A percentile compares a stretch with the other conserved stretches of the same genome.
These are phyloP conservation scores for Pichia exigua DNA, from an alignment of 805 yeast species.

Conservation along the genomic window DNA sequence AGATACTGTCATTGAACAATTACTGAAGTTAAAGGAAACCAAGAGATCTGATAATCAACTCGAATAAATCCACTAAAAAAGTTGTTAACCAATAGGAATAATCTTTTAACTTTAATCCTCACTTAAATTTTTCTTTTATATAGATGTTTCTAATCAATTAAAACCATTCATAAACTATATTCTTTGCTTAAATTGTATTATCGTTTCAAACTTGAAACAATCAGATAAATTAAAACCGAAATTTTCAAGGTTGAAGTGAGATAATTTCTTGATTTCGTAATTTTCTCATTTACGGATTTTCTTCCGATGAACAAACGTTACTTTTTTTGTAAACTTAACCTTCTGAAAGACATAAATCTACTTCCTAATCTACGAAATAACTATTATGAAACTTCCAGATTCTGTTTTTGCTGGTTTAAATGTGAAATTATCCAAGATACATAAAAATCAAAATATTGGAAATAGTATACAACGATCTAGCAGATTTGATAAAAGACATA, in stretches of 20 bases:
- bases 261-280: too few species aligned
- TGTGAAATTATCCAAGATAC: not conserved
- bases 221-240: too few species aligned
- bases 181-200: not conserved
- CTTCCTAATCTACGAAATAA: not conserved
- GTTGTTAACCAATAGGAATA: too few species aligned
- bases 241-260: too few species aligned
- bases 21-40: slow-evolving; percentile 58
- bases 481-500: slow-evolving; percentile 1
- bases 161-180: not conserved
- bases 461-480: not conserved
- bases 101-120: not conserved
- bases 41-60: slow-evolving; percentile 66
- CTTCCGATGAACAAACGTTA: not conserved
- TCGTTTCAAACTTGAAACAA: too few species aligned
- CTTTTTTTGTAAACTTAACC: not conserved
- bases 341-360: not conserved
- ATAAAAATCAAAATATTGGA: not conserved
- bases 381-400: not conserved
- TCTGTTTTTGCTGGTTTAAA: not conserved
- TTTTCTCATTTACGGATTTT: not conserved
- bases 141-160: not conserved
- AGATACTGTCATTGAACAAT: slow-evolving; percentile 62
- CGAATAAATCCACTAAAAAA: slow-evolving; percentile 1
- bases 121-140: not conserved